Base-by-base conservation (phyloP, 2,329 filamentous ascomycete genomes). In the Zymoseptoria pseudotritici region DNA sequence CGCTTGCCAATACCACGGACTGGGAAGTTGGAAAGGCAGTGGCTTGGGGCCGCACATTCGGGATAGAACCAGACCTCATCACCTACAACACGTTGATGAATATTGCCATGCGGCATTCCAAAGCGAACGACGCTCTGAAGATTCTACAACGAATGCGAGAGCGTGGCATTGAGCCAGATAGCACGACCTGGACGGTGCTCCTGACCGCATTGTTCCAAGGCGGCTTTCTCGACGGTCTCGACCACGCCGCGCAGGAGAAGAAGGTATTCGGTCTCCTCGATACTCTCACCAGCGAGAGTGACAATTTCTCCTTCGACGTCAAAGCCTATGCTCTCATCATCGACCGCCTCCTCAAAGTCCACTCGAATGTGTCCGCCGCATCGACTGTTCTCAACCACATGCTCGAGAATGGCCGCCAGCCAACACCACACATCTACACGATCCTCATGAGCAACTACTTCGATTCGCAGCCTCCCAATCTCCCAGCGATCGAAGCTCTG, bases 361-460 rank as follows among this genome's bases (percentile, higher is more conserved):
- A 77, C 58, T 65, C 71, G 26, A 82, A 82, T 64, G 62, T 76
- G 53, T 31, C 65, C 1, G 83, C 84, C 58, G 81, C 89, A 13
- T 79, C 81, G 52, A 79, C 79, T 1, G 79, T 93, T 7, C 78
- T 91, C 51, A 73, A 77, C 1, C 83, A 87, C 71, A 88, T 94
- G 80, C 75, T 76, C 55, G 66, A 69, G 5, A 29, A 7, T 11
- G 80, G 81, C 20, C 68, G 87, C 51, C 71, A 79, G 54, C 79
- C 84, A 2, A 83, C 82, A 3, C 74, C 83, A 1, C 82, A 90
- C 66, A 88, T 91, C 68, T 89, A 89, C 76, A 92, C 89, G 22
- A 88, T 87, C 68, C 81, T 94, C 20, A 77, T 89, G 53, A 82
- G 86, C 53, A 80, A 88, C 70, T 87, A 86, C 70, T 87, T 92